Base-by-base conservation (phyloP, 2,329 filamentous ascomycete species). In the Colletotrichum theobromicola region DNA sequence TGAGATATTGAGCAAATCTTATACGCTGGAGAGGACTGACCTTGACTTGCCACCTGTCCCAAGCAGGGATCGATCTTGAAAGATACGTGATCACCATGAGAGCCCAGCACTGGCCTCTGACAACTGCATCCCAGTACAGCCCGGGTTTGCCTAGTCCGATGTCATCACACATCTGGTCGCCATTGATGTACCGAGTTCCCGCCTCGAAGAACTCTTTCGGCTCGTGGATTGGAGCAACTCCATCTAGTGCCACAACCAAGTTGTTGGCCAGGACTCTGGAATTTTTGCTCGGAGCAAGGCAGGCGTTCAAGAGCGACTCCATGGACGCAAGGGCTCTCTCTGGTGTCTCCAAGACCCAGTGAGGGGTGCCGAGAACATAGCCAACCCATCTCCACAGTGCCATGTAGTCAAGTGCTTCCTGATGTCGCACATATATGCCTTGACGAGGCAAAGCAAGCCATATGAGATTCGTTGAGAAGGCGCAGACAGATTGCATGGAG, bases 401-500 rank as follows among this genome's bases (percentile, higher is more conserved):
- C 10, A 74, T 34, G 37, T 74, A 74, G 21, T 74, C 72, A 5
- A 70, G 61, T 1, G 67, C 61, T 42, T 74, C 72, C 30, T 74
- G 72, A 0, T 35, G 60, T 15, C 67, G 72, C 8, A 74, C 72
- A 24, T 70, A 70, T 13, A 74, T 74, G 3, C 72, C 67, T 30
- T 70, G 67, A 2, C 67, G 72, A 2, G 72, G 72, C 4, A 74
- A 60, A 15, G 67, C 67, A 18, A 70, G 50, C 67, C 67, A 74
- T 2, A 70, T 62, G 2, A 70, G 53, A 18, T 74, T 74, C 9
- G 72, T 74, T 7, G 60, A 37, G 8, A 63, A 37, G 2, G 34
- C 60, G 16, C 21, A 57, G 15, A 57, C 53, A 28, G 53, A 57
- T 18, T 67, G 64, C 64, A 67, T 79, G 24, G 81, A 79, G 8